Evolutionary conservation across 257 asterid species (phyloP).

Genomic region (Capsicum rhomboideum): DNA sequence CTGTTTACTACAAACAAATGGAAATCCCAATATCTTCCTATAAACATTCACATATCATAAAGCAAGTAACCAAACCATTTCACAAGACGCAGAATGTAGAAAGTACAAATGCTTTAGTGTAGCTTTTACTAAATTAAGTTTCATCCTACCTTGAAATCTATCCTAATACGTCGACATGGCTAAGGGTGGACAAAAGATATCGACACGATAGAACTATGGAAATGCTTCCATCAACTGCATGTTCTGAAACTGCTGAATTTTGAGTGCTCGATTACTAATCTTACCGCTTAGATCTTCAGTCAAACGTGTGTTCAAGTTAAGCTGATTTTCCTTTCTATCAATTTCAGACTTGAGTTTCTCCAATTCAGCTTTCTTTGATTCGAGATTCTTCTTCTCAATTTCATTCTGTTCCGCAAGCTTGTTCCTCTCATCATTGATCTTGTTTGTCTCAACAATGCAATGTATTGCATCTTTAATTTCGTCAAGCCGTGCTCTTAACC

Average conservation of each 20-base stretch:
- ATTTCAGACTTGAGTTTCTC: constrained; percentile 10
- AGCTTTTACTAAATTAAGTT: no score
- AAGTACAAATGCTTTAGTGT: no score
- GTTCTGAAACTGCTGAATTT: not conserved
- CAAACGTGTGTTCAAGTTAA: not conserved
- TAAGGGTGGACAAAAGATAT: not conserved
- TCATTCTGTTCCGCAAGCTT: not conserved
- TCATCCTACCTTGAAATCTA: no score
- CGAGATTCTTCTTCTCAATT: constrained; percentile 1
- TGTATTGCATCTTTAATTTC: not conserved
- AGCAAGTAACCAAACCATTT: no score
- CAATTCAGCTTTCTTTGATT: not conserved
- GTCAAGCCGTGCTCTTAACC: constrained; percentile 14
- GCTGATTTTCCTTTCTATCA: not conserved
- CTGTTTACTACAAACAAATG: no score
- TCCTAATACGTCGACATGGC: no score
- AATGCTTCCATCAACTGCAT: constrained; percentile 14
- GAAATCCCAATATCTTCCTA: no score
- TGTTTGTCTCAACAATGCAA: not conserved
- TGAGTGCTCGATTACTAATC: not conserved
- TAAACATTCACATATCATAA: no score
- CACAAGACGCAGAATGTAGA: no score
- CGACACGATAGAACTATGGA: not conserved
- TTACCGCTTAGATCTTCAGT: not conserved
- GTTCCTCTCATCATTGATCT: constrained; percentile 6